Evolutionary conservation across 495 filamentous ascomycete species (phyloP), one percentile per base, ranked within the genome.

Genomic region (Clohesyomyces aquaticus): DNA sequence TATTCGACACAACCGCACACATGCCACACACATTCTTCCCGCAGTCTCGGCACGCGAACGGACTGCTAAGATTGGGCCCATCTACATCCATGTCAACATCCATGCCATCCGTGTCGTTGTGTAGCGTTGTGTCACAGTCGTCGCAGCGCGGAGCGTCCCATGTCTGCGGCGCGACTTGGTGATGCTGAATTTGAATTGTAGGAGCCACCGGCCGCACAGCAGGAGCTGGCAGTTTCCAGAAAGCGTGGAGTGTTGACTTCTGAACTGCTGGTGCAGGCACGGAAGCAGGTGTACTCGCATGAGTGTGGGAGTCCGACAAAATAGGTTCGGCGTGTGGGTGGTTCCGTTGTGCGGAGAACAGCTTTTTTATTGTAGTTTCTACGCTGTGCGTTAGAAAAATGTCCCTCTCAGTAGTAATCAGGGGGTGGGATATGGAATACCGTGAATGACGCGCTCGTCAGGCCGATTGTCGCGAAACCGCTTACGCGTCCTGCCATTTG

Each of bases 381-480:
- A 47, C 9, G 18, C 4, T 12, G 18, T 18, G 64, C 50, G 55
- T 65, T 26, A 65, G 56, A 11, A 16, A 45, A 18, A 1, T 2
- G 19, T 16, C 6, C 32, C 23, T 38, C 50, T 51, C 47, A 14
- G 2, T 45, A 46, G 14, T 8, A 42, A 53, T 42, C n/a, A 35
- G 43, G 10, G 9, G 38, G 46, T 12, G 35, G 58, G 23, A 50
- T 22, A 21, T 65, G 19, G 8, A 26, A 29, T 69, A 77, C 75
- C 69, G 48, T 76, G 66, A 10, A 77, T 66, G n/a, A 58, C 57
- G 27, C 60, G 32, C 55, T 75, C 74, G 11, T 75, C 72, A 1
- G 75, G 75, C 32, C 74, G 60, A 49, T 76, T 69, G 59, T 77
- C 75, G 10, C 75, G 61, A 27, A 72, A 69, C 29, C 75, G 54